phyloP scores from a whole-genome alignment of 768 basidiomycete genomes.

The Hydnum rufescens region DNA sequence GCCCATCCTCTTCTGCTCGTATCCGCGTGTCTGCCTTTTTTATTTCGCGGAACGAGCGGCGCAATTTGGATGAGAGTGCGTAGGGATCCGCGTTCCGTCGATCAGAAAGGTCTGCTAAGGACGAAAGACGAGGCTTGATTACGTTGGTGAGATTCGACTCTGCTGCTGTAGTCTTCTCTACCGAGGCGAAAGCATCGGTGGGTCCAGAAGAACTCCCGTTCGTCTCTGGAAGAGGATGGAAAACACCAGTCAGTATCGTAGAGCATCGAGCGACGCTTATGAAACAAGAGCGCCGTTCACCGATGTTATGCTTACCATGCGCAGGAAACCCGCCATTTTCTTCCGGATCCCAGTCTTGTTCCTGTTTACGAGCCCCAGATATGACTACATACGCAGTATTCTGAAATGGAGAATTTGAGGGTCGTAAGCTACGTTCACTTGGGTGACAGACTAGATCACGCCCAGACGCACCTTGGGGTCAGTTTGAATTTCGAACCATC shows the following conservation, averaged over 20 bases:
- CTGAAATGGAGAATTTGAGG: too few species aligned
- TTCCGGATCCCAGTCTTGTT: conserved; percentile 92
- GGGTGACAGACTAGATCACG: neutral
- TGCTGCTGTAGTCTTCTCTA: conserved; percentile 75
- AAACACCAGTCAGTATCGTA: neutral
- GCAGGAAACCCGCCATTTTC: conserved; percentile 87
- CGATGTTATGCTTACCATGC: conserved; percentile 34
- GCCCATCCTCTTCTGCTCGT: conserved; percentile 42
- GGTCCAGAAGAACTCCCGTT: conserved; percentile 10
- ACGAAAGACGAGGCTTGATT: conserved; percentile 61
- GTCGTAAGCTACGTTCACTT: neutral
- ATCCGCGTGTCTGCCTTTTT: conserved; percentile 64
- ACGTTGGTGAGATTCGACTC: conserved; percentile 53
- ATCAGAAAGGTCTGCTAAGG: conserved; percentile 56
- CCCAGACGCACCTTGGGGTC: conserved; percentile 79
- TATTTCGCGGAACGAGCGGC: conserved; percentile 68
- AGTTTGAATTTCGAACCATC: conserved; percentile 97
- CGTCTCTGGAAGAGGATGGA: neutral
- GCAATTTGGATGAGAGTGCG: conserved; percentile 44
- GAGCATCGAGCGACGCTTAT: neutral
- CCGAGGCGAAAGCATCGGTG: conserved; percentile 56
- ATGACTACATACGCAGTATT: conserved; percentile 89
- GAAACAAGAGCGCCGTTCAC: too few species aligned
- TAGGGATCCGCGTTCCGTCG: conserved; percentile 79
- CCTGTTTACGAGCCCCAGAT: conserved; percentile 84